Evolutionary conservation across 163 green algal genomes (phyloP).

Genomic region (Chlamydomonas reinhardtii): DNA sequence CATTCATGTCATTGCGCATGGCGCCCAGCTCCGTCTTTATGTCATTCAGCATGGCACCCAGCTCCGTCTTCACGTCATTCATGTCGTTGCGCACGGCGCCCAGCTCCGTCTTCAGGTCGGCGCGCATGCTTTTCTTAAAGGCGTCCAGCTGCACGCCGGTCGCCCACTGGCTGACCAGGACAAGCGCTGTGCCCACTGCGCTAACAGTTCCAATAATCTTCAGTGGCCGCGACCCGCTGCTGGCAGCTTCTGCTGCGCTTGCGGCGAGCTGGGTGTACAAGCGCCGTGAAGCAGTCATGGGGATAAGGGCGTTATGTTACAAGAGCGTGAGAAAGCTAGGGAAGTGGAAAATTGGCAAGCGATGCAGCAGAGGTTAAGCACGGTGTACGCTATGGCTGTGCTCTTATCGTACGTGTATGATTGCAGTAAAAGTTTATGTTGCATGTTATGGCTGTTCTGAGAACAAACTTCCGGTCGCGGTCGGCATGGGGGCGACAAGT

Average conservation of each 20-base stretch:
- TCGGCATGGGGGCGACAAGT: no score
- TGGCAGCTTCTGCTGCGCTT: constrained; percentile 9
- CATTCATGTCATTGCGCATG: no score
- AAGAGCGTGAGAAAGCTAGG: constrained; percentile 13
- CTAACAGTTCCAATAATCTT: not conserved
- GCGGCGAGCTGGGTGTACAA: not conserved
- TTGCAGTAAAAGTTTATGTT: no score
- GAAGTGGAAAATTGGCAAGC: no score
- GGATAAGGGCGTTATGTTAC: constrained; percentile 14
- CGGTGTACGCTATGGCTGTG: no score
- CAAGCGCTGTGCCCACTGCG: not conserved
- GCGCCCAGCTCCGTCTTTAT: not conserved
- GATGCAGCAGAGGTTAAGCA: no score
- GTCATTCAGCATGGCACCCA: not conserved
- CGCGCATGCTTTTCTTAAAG: not conserved
- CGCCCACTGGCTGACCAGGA: not conserved
- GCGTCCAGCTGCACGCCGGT: constrained; percentile 4
- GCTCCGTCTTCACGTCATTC: not conserved
- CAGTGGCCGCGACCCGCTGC: constrained; percentile 7
- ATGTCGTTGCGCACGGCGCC: constrained; percentile 5
- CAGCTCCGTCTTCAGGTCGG: constrained; percentile 8
- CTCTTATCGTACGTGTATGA: no score
- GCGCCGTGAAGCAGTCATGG: constrained; percentile 13
- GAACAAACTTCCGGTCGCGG: no score
- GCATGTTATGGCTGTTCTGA: no score